Evolutionary conservation across 73 alveolate genomes (phyloP).

Genomic region (Symbiodinium natans): DNA sequence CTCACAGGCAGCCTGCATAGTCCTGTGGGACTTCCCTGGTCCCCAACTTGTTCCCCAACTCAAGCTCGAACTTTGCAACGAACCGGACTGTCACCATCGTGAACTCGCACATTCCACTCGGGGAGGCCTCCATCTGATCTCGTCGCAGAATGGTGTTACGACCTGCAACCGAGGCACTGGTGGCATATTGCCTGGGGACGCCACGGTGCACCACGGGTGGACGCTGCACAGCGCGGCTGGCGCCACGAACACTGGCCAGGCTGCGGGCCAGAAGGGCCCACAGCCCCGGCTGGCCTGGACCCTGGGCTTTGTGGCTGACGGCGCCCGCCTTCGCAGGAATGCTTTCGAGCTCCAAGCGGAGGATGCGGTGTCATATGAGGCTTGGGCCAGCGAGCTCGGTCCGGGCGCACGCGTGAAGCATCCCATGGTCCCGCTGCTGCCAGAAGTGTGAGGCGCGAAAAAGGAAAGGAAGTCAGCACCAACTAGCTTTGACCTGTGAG

Average conservation of each 20-base stretch:
- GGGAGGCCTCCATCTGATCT: neutral
- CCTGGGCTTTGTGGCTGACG: constrained; percentile 76
- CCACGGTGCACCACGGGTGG: constrained; percentile 85
- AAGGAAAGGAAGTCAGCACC: neutral
- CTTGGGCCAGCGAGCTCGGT: constrained; percentile 46
- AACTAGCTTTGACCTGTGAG: no score
- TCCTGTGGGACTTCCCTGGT: no score
- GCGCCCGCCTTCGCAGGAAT: constrained; percentile 35
- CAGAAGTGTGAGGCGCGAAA: neutral
- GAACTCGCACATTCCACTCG: no score
- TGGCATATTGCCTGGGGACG: constrained; percentile 62
- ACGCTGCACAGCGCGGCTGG: constrained; percentile 75
- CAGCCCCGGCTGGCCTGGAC: constrained; percentile 84
- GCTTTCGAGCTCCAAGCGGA: neutral
- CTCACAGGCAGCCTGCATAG: no score
- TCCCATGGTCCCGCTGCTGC: constrained; percentile 88
- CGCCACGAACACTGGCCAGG: neutral
- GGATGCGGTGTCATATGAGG: constrained; percentile 77
- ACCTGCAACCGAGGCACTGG: constrained; percentile 37
- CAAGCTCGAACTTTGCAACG: no score
- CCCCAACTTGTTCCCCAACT: no score
- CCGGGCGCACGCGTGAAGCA: constrained; percentile 67
- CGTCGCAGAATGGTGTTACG: no score
- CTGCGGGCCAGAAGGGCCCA: no score
- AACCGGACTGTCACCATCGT: no score